Conservation (phyloP, 2,329 filamentous ascomycete species). For the Rasamsonia emersonii region DNA sequence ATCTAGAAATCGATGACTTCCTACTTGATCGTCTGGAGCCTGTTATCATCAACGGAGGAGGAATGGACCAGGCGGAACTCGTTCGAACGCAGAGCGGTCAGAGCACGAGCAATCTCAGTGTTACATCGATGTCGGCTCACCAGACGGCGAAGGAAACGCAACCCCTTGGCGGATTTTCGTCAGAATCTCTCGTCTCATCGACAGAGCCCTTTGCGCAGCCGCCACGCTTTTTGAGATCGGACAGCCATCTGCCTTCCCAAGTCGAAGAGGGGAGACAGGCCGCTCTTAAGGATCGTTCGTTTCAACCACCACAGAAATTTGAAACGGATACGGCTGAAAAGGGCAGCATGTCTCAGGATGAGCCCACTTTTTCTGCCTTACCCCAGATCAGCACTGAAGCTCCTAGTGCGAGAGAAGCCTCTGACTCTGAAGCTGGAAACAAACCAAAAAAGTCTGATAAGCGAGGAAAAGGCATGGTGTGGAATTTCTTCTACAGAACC, state of each 20-base stretch:
- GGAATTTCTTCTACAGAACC: slow-evolving; percentile 52
- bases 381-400: slow-evolving; percentile 5
- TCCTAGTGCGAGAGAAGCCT: slow-evolving; percentile 4
- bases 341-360: too few species aligned
- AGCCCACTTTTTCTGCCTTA: slow-evolving; percentile 8
- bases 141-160: slow-evolving; percentile 13
- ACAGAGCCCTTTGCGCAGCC: slow-evolving; percentile 15
- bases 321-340: too few species aligned
- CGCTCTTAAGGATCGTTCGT: too few species aligned
- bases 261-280: not conserved
- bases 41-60: slow-evolving; percentile 42
- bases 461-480: slow-evolving; percentile 36
- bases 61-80: slow-evolving; percentile 23
- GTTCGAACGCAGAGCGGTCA: slow-evolving; percentile 32
- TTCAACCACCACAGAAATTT: too few species aligned
- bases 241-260: slow-evolving; percentile 4
- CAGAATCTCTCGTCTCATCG: slow-evolving; percentile 24
- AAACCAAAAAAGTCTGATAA: slow-evolving; percentile 17
- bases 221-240: slow-evolving; percentile 3
- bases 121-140: slow-evolving; percentile 18
- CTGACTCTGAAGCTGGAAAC: slow-evolving; percentile 3
- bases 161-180: slow-evolving; percentile 22
- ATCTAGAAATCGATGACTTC: slow-evolving; percentile 41
- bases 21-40: slow-evolving; percentile 39
- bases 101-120: slow-evolving; percentile 27